Percentiles rank a stretch among this genome's conserved stretches.
Conservation (phyloP, 177 flowering plant genomes). For the Vitis hybrid region DNA sequence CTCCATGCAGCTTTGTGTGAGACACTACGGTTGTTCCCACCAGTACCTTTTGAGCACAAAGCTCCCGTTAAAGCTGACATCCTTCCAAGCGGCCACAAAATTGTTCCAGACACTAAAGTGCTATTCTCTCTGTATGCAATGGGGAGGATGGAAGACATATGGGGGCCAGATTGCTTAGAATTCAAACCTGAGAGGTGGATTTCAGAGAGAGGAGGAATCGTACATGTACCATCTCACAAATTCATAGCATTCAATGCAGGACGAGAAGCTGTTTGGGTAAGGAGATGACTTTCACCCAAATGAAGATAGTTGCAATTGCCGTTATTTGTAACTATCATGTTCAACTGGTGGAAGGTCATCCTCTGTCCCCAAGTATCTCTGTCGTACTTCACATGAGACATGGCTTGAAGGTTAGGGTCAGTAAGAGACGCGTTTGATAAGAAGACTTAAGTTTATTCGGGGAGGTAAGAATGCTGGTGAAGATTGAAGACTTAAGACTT, state of each 20-base stretch:
- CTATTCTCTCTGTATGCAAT: slow-evolving; percentile 28
- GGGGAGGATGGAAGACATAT: slow-evolving; percentile 44
- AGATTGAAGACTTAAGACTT: no score
- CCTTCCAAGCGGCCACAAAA: slow-evolving; percentile 38
- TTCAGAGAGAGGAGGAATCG: slow-evolving; percentile 24
- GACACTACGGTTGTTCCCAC: slow-evolving; percentile 41
- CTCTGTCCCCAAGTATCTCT: slow-evolving; percentile 11
- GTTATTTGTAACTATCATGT: slow-evolving; percentile 25
- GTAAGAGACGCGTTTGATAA: no score
- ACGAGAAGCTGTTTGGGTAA: slow-evolving; percentile 39
- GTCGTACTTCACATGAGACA: slow-evolving; percentile 28
- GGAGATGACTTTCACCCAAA: slow-evolving; percentile 26
- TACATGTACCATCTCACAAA: slow-evolving; percentile 22
- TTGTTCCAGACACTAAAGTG: slow-evolving; percentile 16
- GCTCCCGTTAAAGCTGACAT: slow-evolving; percentile 18
- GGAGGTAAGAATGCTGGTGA: no score
- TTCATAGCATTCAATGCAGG: slow-evolving; percentile 37
- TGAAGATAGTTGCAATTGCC: slow-evolving; percentile 31
- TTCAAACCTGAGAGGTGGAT: slow-evolving; percentile 63
- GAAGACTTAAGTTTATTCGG: no score
- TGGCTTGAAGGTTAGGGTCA: slow-evolving; percentile 35
- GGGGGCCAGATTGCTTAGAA: slow-evolving; percentile 51
- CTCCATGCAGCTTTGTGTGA: slow-evolving; percentile 42
- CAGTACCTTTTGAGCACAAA: slow-evolving; percentile 26
- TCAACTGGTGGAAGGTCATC: slow-evolving; percentile 27